These are phyloP conservation scores for Neurospora sp. DNA, from an alignment of 2,329 filamentous ascomycete genomes.

Conservation along the genomic window DNA sequence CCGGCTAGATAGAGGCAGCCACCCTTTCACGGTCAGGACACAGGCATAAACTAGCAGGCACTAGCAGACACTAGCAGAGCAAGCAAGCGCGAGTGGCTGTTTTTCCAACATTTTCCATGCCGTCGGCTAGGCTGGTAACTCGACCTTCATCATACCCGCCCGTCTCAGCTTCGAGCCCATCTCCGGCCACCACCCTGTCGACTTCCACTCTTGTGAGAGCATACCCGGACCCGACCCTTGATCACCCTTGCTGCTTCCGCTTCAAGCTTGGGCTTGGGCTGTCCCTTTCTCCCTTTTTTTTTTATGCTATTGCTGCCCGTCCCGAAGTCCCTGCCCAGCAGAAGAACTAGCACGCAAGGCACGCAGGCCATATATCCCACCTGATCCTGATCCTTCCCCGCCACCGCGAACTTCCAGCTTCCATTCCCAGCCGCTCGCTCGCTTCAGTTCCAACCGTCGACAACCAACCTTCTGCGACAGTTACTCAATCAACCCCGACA, in stretches of 20 bases:
- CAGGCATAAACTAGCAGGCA: neutral
- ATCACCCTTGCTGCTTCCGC: neutral
- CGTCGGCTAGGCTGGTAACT: neutral
- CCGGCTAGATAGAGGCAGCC: neutral
- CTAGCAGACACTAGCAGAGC: neutral
- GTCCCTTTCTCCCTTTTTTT: neutral
- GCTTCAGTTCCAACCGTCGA: constrained; percentile 1
- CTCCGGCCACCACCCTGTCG: neutral
- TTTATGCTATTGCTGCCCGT: neutral
- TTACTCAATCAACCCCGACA: neutral
- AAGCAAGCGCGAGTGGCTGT: neutral
- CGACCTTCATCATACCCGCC: neutral
- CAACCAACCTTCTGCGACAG: neutral
- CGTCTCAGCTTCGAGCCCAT: neutral
- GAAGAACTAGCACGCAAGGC: neutral
- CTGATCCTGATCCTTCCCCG: constrained; percentile 1
- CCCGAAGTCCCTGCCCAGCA: neutral
- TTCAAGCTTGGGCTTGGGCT: neutral
- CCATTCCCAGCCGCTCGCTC: neutral
- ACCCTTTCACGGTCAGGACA: neutral
- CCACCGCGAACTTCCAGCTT: neutral
- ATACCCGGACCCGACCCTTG: neutral
- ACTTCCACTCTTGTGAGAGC: neutral
- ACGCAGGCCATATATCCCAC: neutral
- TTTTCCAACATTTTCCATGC: neutral